Conservation (phyloP, 2,329 filamentous ascomycete genomes). For the Colletotrichum cereale region DNA sequence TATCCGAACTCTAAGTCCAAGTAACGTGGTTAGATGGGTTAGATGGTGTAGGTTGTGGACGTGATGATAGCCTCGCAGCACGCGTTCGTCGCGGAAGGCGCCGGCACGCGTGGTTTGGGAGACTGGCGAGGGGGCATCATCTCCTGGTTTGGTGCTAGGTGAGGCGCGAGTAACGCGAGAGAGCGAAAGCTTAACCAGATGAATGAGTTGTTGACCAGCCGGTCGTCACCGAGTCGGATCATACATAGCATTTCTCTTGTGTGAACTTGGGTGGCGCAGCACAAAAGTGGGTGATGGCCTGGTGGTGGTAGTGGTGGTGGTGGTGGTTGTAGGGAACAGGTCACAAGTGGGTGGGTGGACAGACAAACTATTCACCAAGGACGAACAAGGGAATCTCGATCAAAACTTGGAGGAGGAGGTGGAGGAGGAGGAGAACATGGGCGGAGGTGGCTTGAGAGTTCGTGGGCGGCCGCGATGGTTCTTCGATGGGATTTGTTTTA, state of each 20-base stretch:
- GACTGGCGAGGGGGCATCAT: not conserved
- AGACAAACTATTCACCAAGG: not conserved
- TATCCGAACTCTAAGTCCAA: slow-evolving; percentile 26
- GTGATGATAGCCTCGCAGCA: slow-evolving; percentile 9
- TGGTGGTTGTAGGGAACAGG: not conserved
- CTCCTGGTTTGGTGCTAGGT: slow-evolving; percentile 1
- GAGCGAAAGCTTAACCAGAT: not conserved
- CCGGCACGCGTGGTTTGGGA: slow-evolving; percentile 15
- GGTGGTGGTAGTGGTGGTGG: not conserved
- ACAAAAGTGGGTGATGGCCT: not conserved
- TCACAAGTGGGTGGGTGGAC: not conserved
- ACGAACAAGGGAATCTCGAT: not conserved
- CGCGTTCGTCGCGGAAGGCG: slow-evolving; percentile 39
- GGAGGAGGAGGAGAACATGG: not conserved
- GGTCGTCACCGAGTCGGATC: not conserved
- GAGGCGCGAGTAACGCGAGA: not conserved
- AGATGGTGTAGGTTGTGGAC: slow-evolving; percentile 4
- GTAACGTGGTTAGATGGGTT: slow-evolving; percentile 15
- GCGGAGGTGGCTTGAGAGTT: slow-evolving; percentile 16
- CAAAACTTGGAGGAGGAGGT: not conserved
- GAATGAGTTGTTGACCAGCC: not conserved
- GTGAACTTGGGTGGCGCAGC: not conserved
- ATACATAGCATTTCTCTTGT: not conserved
- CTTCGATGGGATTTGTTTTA: slow-evolving; percentile 8
- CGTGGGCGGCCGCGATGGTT: slow-evolving; percentile 9